These are phyloP conservation scores for Martensiomyces pterosporus DNA, from an alignment of 192 early-diverging fungal genomes.

Conservation along the genomic window DNA sequence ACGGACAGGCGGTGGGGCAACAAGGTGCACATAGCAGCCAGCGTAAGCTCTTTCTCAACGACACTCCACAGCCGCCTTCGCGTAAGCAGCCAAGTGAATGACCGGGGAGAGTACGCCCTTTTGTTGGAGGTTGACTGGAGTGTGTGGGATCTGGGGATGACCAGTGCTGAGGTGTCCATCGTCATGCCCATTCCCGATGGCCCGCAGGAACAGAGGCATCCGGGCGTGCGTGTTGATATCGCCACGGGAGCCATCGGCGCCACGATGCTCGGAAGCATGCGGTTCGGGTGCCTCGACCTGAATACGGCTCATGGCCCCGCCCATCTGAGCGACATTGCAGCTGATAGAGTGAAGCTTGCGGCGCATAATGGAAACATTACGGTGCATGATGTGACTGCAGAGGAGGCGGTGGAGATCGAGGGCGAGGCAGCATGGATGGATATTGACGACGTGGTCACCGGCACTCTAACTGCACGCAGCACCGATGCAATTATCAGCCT, in stretches of 20 bases:
- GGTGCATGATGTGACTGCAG: constrained; percentile 26
- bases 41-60: constrained; percentile 31
- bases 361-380: constrained; percentile 50
- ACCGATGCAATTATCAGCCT: constrained; percentile 47
- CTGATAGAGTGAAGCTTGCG: constrained; percentile 16
- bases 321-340: constrained; percentile 40
- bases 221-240: constrained; percentile 37
- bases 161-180: constrained; percentile 36
- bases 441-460: constrained; percentile 39
- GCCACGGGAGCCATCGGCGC: constrained; percentile 39
- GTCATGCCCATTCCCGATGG: constrained; percentile 7
- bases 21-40: constrained; percentile 19
- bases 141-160: constrained; percentile 45
- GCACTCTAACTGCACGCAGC: constrained; percentile 16
- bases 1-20: constrained; percentile 10
- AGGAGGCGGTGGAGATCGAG: constrained; percentile 16
- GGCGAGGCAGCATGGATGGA: constrained; percentile 48
- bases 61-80: constrained; percentile 28
- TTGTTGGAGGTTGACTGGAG: constrained; percentile 33
- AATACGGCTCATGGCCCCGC: constrained; percentile 38
- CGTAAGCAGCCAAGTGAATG: constrained; percentile 12
- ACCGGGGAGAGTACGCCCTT: constrained; percentile 21
- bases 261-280: constrained; percentile 39
- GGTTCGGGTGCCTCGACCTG: constrained; percentile 21
- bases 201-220: constrained; percentile 10